Percentiles rank a stretch among this genome's conserved stretches.
These are phyloP conservation scores for Coccomyxa sp. DNA, from an alignment of 139 green algal genomes.

Conservation along the genomic window DNA sequence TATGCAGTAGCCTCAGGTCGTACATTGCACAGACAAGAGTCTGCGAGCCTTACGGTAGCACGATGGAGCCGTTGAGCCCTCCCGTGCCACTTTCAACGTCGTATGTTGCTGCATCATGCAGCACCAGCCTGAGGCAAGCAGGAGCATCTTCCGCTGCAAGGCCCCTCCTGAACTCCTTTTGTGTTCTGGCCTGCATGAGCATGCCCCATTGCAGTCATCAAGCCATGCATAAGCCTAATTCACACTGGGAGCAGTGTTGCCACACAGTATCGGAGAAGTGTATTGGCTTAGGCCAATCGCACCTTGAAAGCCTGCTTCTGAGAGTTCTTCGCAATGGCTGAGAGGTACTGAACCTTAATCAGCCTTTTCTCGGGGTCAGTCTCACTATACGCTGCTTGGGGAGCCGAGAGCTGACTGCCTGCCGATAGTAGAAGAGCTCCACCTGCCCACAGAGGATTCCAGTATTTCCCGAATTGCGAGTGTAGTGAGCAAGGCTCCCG, in stretches of 20 bases:
- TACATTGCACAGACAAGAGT: no score
- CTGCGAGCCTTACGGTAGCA: no score
- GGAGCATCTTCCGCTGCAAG: constrained; percentile 51
- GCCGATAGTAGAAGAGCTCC: no score
- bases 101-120: constrained; percentile 73
- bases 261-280: not conserved
- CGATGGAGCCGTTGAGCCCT: constrained; percentile 72
- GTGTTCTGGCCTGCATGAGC: constrained; percentile 10
- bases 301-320: constrained; percentile 12
- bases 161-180: constrained; percentile 32
- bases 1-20: not conserved
- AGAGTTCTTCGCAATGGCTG: constrained; percentile 11
- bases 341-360: constrained; percentile 17
- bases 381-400: no score
- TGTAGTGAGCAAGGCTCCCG: no score
- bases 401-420: no score
- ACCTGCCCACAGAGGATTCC: no score
- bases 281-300: not conserved
- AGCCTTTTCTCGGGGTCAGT: not conserved
- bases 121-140: constrained; percentile 46
- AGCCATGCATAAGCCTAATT: not conserved
- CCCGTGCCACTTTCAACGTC: constrained; percentile 62
- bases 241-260: no score
- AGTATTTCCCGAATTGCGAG: no score
- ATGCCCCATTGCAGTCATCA: no score